Percentiles rank a stretch among this genome's conserved stretches.
Conservation (phyloP, 805 yeast species). For the Lachancea meyersii region DNA sequence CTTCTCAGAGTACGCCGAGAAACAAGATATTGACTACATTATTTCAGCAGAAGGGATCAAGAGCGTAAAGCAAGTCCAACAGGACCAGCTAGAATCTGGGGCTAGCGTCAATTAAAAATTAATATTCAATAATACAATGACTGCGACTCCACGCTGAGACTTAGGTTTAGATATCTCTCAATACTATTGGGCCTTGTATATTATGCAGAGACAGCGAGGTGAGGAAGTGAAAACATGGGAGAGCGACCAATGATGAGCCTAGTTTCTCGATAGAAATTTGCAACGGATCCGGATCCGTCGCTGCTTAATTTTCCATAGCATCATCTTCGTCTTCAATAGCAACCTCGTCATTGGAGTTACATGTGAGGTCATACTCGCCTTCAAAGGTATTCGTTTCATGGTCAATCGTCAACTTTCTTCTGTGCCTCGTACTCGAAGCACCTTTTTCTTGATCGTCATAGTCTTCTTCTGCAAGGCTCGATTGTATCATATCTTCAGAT, state of each 20-base stretch:
- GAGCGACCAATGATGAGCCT: no score
- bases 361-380: conserved; percentile 42
- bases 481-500: conserved; percentile 28
- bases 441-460: conserved; percentile 24
- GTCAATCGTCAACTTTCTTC: conserved; percentile 33
- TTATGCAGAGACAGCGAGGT: not conserved
- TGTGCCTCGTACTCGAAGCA: conserved; percentile 3
- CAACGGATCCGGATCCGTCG: no score
- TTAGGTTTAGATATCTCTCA: not conserved
- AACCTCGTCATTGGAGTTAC: conserved; percentile 33
- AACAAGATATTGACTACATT: conserved; percentile 18
- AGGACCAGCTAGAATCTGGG: not conserved
- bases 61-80: not conserved
- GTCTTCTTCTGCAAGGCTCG: conserved; percentile 32
- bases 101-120: not conserved
- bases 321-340: conserved; percentile 35
- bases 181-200: not conserved
- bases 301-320: conserved; percentile 7
- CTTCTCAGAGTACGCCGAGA: conserved; percentile 34
- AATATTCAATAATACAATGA: conserved; percentile 2
- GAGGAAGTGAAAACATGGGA: not conserved
- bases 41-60: conserved; percentile 28
- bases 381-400: conserved; percentile 36
- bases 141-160: not conserved
- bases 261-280: no score